Conservation (phyloP, 306 rosid genomes). For the Astragalus membranaceus region DNA sequence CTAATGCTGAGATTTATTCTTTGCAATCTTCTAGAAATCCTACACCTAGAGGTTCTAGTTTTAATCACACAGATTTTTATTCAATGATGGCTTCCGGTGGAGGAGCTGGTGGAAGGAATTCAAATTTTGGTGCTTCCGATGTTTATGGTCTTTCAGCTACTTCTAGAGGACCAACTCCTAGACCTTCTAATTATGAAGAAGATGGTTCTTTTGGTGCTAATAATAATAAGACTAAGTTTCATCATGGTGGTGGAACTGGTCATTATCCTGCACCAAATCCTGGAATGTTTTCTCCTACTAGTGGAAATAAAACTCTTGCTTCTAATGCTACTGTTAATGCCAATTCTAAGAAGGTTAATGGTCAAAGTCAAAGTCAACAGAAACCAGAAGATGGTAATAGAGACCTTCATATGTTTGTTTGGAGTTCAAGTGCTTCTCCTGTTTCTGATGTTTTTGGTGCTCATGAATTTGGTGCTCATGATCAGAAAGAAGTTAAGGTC, state of each 20-base stretch:
- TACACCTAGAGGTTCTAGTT: constrained; percentile 87
- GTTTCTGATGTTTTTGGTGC: constrained; percentile 79
- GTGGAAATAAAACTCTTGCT: constrained; percentile 31
- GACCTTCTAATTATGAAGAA: constrained; percentile 78
- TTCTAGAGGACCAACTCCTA: constrained; percentile 81
- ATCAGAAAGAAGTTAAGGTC: constrained; percentile 67
- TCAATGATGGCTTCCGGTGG: constrained; percentile 68
- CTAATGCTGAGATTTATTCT: constrained; percentile 88
- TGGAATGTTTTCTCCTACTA: constrained; percentile 79
- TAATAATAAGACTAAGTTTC: constrained; percentile 37
- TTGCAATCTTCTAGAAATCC: constrained; percentile 80
- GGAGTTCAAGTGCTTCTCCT: constrained; percentile 92
- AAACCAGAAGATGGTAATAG: constrained; percentile 49
- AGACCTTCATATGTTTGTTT: constrained; percentile 90
- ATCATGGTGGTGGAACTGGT: constrained; percentile 22
- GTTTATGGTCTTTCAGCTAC: constrained; percentile 53
- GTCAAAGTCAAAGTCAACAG: constrained; percentile 36
- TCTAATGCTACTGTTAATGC: constrained; percentile 28
- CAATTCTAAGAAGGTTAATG: constrained; percentile 50
- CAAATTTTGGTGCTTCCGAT: constrained; percentile 75
- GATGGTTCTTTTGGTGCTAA: constrained; percentile 21
- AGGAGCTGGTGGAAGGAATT: constrained; percentile 63
- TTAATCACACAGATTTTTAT: constrained; percentile 76
- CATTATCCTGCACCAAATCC: constrained; percentile 87
- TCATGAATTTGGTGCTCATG: constrained; percentile 70